These are phyloP conservation scores for Ophiocordyceps australis DNA, from an alignment of 2,329 filamentous ascomycete genomes.

Conservation along the genomic window DNA sequence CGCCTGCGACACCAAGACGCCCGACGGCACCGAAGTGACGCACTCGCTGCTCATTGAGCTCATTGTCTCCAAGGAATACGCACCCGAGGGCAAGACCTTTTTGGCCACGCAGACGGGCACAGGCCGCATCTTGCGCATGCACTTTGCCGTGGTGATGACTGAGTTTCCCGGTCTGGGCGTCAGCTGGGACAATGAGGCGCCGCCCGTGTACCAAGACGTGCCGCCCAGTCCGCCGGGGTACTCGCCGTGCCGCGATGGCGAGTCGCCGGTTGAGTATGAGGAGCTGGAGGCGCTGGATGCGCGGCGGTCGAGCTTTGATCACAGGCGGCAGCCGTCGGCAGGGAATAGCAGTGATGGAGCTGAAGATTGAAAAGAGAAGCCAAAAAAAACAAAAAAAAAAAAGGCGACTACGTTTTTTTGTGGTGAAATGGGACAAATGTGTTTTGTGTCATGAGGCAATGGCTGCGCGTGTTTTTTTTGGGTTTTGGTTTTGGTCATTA, in stretches of 20 bases:
- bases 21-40: slow-evolving; percentile 58
- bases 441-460: too few species aligned
- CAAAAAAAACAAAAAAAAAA: too few species aligned
- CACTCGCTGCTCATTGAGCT: slow-evolving; percentile 85
- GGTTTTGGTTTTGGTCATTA: too few species aligned
- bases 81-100: slow-evolving; percentile 46
- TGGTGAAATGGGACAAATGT: too few species aligned
- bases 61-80: slow-evolving; percentile 84
- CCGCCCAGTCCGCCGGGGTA: slow-evolving; percentile 70
- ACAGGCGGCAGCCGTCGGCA: not conserved
- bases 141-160: slow-evolving; percentile 70
- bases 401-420: too few species aligned
- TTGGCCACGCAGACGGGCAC: slow-evolving; percentile 74
- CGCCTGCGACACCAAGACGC: slow-evolving; percentile 59
- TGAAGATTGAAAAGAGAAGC: too few species aligned
- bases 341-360: too few species aligned
- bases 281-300: slow-evolving; percentile 15
- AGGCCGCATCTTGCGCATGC: slow-evolving; percentile 79
- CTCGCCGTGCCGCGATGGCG: too few species aligned
- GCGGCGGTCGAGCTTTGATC: slow-evolving; percentile 2
- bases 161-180: slow-evolving; percentile 76
- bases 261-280: slow-evolving; percentile 20
- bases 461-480: too few species aligned
- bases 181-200: slow-evolving; percentile 91
- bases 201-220: slow-evolving; percentile 86